Percentiles rank a stretch among this genome's conserved stretches.
Conservation (phyloP, 306 rosid genomes). For the Casuarina cunninghamiana region DNA sequence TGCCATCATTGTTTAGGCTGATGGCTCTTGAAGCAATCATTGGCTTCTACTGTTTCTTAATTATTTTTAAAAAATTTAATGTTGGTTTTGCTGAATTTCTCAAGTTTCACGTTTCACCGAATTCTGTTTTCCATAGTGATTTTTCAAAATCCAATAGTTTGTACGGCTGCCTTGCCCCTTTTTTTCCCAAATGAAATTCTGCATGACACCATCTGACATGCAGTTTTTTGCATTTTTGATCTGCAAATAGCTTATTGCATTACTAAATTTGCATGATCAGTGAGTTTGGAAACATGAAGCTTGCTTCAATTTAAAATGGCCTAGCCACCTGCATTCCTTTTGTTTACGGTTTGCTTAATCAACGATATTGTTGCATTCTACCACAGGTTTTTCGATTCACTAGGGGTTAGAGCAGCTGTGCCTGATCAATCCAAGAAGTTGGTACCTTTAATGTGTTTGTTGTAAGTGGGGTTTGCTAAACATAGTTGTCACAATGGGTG, state of each 20-base stretch:
- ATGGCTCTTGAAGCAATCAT: not conserved
- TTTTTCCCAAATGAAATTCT: slow-evolving; percentile 6
- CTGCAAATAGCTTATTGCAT: not conserved
- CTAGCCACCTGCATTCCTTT: slow-evolving; percentile 17
- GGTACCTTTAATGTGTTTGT: not conserved
- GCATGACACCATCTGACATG: not conserved
- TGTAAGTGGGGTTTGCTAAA: slow-evolving; percentile 35
- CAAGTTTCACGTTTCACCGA: not conserved
- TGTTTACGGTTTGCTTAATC: not conserved
- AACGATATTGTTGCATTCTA: slow-evolving; percentile 18
- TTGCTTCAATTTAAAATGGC: not conserved
- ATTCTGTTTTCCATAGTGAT: not conserved
- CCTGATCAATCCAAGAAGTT: not conserved
- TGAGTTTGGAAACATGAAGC: not conserved
- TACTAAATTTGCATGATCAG: not conserved
- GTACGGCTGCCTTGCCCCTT: not conserved
- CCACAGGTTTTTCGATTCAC: slow-evolving; percentile 23
- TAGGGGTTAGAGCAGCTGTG: slow-evolving; percentile 12
- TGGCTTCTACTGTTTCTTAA: not conserved
- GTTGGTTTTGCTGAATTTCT: not conserved
- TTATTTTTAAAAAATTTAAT: not conserved
- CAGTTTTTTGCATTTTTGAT: not conserved
- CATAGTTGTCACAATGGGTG: slow-evolving; percentile 54
- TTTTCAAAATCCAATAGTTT: not conserved
- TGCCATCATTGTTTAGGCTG: not conserved